A percentile compares a stretch with the other conserved stretches of the same genome.
Evolutionary conservation across 1,139 yeast species (phyloP).

Genomic region (Saccharomyces uvarum): DNA sequence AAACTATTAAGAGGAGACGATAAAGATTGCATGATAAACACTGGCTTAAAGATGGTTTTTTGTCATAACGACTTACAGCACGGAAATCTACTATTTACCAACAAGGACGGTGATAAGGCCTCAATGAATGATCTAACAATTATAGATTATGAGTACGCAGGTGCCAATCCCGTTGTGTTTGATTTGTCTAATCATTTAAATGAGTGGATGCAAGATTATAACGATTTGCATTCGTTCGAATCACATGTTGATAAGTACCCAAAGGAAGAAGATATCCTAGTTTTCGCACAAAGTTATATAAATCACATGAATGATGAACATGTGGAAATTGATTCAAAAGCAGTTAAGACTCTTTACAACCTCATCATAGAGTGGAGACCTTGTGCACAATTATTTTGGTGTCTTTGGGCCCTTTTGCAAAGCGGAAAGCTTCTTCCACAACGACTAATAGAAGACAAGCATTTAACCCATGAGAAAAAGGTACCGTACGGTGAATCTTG

Average conservation of each 20-base stretch:
- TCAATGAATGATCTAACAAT: slow-evolving; percentile 70
- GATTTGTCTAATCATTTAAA: slow-evolving; percentile 83
- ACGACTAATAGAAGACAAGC: slow-evolving; percentile 18
- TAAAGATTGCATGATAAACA: slow-evolving; percentile 38
- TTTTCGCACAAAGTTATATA: slow-evolving; percentile 63
- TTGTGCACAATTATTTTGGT: slow-evolving; percentile 72
- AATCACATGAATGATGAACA: slow-evolving; percentile 16
- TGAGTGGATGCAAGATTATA: slow-evolving; percentile 95
- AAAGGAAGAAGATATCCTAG: slow-evolving; percentile 51
- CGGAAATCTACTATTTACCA: slow-evolving; percentile 63
- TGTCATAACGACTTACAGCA: slow-evolving; percentile 95
- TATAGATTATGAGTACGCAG: slow-evolving; percentile 92
- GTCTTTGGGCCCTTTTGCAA: slow-evolving; percentile 86
- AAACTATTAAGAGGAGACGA: neutral
- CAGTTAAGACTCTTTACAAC: slow-evolving; percentile 50
- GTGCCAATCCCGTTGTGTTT: slow-evolving; percentile 77
- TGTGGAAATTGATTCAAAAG: slow-evolving; percentile 36
- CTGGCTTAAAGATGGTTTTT: slow-evolving; percentile 42
- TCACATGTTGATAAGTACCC: slow-evolving; percentile 65
- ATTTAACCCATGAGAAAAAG: slow-evolving; percentile 11
- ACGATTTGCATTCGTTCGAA: slow-evolving; percentile 43
- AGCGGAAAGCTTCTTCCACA: slow-evolving; percentile 37
- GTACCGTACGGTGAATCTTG: slow-evolving; percentile 41
- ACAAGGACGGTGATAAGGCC: slow-evolving; percentile 32
- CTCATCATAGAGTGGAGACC: slow-evolving; percentile 74